Base-by-base conservation (phyloP, 768 basidiomycete species). In the Lyophyllum shimeji region DNA sequence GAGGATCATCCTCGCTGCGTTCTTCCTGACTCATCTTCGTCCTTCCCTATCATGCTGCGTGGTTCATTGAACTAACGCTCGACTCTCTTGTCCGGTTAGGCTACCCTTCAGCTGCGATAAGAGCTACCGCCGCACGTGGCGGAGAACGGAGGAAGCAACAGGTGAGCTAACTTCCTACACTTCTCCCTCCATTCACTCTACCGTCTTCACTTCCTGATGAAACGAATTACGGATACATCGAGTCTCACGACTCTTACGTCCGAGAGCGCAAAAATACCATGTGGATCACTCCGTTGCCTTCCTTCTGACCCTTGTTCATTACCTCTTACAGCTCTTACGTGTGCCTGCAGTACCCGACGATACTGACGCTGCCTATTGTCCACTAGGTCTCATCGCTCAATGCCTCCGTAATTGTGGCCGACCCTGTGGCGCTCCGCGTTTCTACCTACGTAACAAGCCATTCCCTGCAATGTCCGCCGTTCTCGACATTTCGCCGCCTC, bases 221-320 rank as follows among this genome's bases (percentile, higher is more conserved):
- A 55, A 17, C 47, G 23, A 59, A 53, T 60, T 49, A 60, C 61
- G 61, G 61, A 63, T 63, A 59, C 48, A 55, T 57, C 55, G 58
- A 63, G 60, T 61, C 48, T n/a, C 44, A 53, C 27, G 57, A 63
- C 59, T 63, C 57, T 21, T 21, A 23, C 45, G 29, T 63, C 63
- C 63, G 59, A 62, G 63, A 63, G 61, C 59, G 63, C 63, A 60
- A 63, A 57, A 58, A 29, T n/a, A 23, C 60, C 66, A 57, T 82
- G 77, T 79, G 78, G 78, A 81, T 73, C 63, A 65, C 58, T 76
- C 81, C 81, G 78, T 82, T 82, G 79, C 80, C 80, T 82, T 82
- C 81, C 80, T 78, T 78, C 78, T 76, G 79, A 80, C 58, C 46
- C n/a, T n/a, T n/a, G n/a, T n/a, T n/a, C n/a, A n/a, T 53, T 59